Conservation (phyloP, 2,329 filamentous ascomycete species). For the Lojkania enalia region DNA sequence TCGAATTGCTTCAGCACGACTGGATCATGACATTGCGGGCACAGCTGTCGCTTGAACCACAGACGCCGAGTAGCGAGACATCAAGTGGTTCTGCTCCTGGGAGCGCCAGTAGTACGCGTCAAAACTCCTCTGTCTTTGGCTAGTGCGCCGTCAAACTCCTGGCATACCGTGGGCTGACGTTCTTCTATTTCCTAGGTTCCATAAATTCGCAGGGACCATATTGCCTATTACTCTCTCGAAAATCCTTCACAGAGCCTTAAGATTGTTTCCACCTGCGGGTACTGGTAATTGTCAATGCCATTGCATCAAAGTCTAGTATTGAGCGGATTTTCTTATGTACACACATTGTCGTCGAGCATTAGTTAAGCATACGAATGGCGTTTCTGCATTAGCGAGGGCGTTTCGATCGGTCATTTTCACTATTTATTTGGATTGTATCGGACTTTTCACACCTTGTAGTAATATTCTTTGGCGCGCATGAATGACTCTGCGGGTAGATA, state of each 20-base stretch:
- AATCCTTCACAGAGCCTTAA: too few species aligned
- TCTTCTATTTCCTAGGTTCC: conserved; percentile 1
- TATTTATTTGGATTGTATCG: conserved; percentile 1
- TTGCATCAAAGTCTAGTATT: too few species aligned
- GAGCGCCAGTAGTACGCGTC: conserved; percentile 29
- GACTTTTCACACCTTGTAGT: conserved; percentile 19
- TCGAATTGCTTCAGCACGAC: conserved; percentile 90
- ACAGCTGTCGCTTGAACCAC: conserved; percentile 52
- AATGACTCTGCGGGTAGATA: conserved; percentile 11
- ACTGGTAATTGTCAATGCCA: too few species aligned
- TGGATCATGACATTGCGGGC: conserved; percentile 67
- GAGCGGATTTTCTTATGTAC: too few species aligned
- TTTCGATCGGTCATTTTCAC: conserved; percentile 11
- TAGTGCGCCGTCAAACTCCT: conserved; percentile 14
- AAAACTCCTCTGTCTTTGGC: conserved; percentile 39
- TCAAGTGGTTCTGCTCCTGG: conserved; percentile 22
- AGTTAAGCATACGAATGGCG: too few species aligned
- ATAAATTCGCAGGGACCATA: not conserved
- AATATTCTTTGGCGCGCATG: conserved; percentile 13
- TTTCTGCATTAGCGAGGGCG: conserved; percentile 39
- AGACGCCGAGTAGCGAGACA: conserved; percentile 46
- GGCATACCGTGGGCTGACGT: conserved; percentile 10
- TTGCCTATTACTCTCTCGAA: not conserved
- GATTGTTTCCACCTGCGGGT: too few species aligned
- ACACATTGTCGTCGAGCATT: too few species aligned